Evolutionary conservation across 495 filamentous ascomycete genomes (phyloP).

Genomic region (Penicillium simplicissimum): DNA sequence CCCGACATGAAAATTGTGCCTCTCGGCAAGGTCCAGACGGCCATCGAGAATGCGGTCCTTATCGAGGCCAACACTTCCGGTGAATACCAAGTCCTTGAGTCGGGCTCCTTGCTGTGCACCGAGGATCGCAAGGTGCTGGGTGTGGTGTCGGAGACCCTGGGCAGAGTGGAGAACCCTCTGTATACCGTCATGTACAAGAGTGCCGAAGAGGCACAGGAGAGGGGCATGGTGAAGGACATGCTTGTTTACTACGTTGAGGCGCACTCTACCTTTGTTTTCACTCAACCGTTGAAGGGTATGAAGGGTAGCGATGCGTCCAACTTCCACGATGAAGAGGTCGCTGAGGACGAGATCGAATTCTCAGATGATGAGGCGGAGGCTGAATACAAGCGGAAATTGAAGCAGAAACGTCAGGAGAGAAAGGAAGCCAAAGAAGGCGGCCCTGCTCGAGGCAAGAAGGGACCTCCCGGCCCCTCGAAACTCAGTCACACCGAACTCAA

Average conservation of each 20-base stretch:
- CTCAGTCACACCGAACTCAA: slow-evolving; percentile 51
- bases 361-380: slow-evolving; percentile 94
- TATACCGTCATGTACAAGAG: slow-evolving; percentile 75
- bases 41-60: slow-evolving; percentile 74
- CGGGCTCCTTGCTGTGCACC: slow-evolving; percentile 79
- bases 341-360: slow-evolving; percentile 84
- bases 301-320: slow-evolving; percentile 94
- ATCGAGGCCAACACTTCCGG: slow-evolving; percentile 79
- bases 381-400: slow-evolving; percentile 71
- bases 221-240: slow-evolving; percentile 63
- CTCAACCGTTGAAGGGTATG: slow-evolving; percentile 67
- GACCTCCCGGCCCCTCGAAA: slow-evolving; percentile 39
- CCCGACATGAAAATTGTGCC: slow-evolving; percentile 71
- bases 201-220: slow-evolving; percentile 62
- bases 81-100: slow-evolving; percentile 79
- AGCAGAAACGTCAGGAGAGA: slow-evolving; percentile 57
- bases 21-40: slow-evolving; percentile 69
- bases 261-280: slow-evolving; percentile 80
- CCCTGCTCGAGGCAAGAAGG: slow-evolving; percentile 36
- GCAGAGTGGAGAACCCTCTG: slow-evolving; percentile 75
- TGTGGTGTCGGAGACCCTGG: slow-evolving; percentile 76
- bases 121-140: slow-evolving; percentile 74
- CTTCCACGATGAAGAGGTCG: slow-evolving; percentile 89
- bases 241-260: slow-evolving; percentile 74
- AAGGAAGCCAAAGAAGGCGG: slow-evolving; percentile 41